Percentiles rank a stretch among this genome's conserved stretches.
These are phyloP conservation scores for Eucalyptus fibrosa DNA, from an alignment of 345 rosid genomes.

Conservation along the genomic window DNA sequence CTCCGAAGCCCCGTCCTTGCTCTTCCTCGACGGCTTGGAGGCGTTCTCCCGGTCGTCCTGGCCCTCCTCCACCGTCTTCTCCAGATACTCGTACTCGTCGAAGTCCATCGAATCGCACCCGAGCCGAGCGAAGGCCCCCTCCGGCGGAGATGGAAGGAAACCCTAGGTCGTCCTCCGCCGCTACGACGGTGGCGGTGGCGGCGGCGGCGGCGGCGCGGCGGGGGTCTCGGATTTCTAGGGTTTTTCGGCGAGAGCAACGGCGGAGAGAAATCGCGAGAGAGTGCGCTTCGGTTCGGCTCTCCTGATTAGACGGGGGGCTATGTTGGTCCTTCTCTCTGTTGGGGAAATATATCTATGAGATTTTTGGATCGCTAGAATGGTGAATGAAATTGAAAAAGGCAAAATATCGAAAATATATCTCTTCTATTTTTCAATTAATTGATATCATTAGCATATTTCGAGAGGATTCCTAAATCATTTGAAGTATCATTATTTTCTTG, in stretches of 20 bases:
- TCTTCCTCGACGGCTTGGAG: slow-evolving; percentile 22
- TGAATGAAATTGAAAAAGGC: not conserved
- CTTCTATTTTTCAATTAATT: not conserved
- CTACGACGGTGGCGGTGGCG: not conserved
- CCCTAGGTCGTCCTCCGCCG: not conserved
- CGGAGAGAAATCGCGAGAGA: not conserved
- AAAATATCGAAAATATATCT: not conserved
- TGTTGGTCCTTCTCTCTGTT: not conserved
- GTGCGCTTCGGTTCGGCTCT: not conserved
- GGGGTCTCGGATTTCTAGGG: not conserved
- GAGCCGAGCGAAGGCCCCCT: not conserved
- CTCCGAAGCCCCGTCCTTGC: slow-evolving; percentile 18
- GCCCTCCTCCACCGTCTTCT: slow-evolving; percentile 65
- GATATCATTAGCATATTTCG: not conserved
- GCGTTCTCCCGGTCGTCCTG: slow-evolving; percentile 22
- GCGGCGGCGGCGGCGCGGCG: too few species aligned
- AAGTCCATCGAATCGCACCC: slow-evolving; percentile 39
- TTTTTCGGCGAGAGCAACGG: not conserved
- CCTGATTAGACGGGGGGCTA: not conserved
- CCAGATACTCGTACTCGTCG: slow-evolving; percentile 94
- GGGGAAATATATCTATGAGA: not conserved
- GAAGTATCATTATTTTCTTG: rapidly evolving
- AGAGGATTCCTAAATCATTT: too few species aligned
- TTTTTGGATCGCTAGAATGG: not conserved
- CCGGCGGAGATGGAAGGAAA: not conserved